A percentile compares a stretch with the other conserved stretches of the same genome.
Conservation (phyloP, 2,329 filamentous ascomycete genomes). For the Ophiostoma sp. region DNA sequence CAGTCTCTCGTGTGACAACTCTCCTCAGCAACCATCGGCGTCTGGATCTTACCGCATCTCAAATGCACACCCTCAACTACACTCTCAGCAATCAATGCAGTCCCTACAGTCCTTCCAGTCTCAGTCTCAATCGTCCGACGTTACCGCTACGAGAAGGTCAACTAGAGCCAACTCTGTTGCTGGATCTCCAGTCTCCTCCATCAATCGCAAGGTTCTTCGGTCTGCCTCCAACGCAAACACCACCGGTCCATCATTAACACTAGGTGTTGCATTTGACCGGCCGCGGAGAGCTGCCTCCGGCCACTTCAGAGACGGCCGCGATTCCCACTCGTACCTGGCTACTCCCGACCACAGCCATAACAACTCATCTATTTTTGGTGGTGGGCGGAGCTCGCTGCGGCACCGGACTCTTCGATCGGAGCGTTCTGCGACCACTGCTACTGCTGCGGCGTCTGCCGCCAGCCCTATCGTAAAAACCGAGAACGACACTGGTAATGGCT, state of each 20-base stretch:
- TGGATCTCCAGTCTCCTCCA: constrained; percentile 32
- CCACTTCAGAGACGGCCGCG: constrained; percentile 11
- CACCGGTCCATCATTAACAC: constrained; percentile 31
- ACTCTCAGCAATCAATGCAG: not conserved
- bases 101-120: constrained; percentile 8
- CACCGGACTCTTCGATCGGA: constrained; percentile 41
- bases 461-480: not conserved
- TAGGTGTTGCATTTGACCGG: constrained; percentile 36
- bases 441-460: not conserved
- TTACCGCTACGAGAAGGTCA: constrained; percentile 33
- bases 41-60: not conserved
- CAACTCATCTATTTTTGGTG: constrained; percentile 2
- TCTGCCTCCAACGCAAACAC: constrained; percentile 27
- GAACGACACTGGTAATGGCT: not conserved
- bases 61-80: not conserved
- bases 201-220: constrained; percentile 34
- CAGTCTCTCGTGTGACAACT: constrained; percentile 32
- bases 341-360: constrained; percentile 48
- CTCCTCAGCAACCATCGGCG: constrained; percentile 29
- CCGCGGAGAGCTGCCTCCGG: constrained; percentile 37
- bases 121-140: constrained; percentile 25
- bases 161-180: constrained; percentile 34
- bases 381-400: constrained; percentile 38
- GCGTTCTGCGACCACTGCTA: constrained; percentile 29
- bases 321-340: constrained; percentile 37